phyloP scores from a whole-genome alignment of 2,329 filamentous ascomycete genomes.

The Diaporthe sp. region DNA sequence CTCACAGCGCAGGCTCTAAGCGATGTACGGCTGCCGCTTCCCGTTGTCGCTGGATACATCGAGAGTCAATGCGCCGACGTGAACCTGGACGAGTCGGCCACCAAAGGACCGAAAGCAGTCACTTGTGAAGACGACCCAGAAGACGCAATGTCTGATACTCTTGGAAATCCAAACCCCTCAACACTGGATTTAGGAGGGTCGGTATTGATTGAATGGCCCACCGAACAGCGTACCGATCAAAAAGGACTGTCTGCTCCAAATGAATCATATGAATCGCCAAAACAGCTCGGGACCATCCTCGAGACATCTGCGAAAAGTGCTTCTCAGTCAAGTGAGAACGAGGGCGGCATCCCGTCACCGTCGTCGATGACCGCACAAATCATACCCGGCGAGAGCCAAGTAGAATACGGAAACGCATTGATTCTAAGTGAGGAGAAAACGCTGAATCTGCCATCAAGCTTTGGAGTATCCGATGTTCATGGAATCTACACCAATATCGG shows the following conservation, averaged over 20 bases:
- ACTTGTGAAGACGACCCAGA: constrained; percentile 3
- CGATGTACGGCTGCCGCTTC: not conserved
- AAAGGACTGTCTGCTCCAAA: not conserved
- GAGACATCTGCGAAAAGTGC: not conserved
- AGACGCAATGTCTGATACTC: not conserved
- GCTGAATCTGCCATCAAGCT: not conserved
- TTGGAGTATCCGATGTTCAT: not conserved
- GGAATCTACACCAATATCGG: not conserved
- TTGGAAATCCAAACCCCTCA: not conserved
- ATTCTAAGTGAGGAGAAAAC: not conserved
- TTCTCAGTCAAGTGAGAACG: not conserved
- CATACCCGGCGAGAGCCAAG: not conserved
- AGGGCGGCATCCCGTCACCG: not conserved
- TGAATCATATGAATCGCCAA: not conserved
- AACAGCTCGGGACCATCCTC: not conserved
- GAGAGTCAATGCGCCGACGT: not conserved
- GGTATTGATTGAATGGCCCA: not conserved
- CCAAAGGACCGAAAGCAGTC: not conserved
- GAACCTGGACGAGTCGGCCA: not conserved
- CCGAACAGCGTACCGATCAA: not conserved
- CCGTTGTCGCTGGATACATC: not conserved
- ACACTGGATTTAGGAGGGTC: not conserved
- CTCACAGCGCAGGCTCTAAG: not conserved
- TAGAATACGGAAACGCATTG: not conserved
- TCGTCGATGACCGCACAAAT: not conserved